phyloP scores from a whole-genome alignment of 345 rosid genomes.

The Moringa oleifera region DNA sequence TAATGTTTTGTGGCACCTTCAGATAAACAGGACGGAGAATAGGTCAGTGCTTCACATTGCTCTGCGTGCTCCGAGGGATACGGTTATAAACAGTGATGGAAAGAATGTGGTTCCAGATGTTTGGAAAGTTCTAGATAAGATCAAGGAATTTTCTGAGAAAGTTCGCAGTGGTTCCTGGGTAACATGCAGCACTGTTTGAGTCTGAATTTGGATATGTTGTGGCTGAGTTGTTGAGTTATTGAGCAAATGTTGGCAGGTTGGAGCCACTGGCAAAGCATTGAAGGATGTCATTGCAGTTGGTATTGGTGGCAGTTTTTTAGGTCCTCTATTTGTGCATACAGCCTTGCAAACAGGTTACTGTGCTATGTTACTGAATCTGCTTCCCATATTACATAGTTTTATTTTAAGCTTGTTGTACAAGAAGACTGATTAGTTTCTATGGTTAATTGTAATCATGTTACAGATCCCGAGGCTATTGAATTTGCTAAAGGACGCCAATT shows the following conservation, averaged over 20 bases:
- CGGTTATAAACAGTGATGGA: slow-evolving; percentile 68
- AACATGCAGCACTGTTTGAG: slow-evolving; percentile 18
- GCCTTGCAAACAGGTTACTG: slow-evolving; percentile 86
- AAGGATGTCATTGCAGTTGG: slow-evolving; percentile 85
- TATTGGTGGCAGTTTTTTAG: slow-evolving; percentile 97
- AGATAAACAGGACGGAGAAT: slow-evolving; percentile 93
- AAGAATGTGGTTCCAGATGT: slow-evolving; percentile 88
- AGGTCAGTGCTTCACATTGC: slow-evolving; percentile 96
- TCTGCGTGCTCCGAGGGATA: slow-evolving; percentile 84
- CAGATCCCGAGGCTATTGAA: slow-evolving; percentile 80
- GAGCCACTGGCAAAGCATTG: slow-evolving; percentile 86
- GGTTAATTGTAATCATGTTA: slow-evolving; percentile 20
- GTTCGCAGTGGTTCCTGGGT: slow-evolving; percentile 94
- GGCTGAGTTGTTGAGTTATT: slow-evolving; percentile 15
- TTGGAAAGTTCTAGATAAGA: slow-evolving; percentile 89
- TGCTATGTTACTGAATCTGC: slow-evolving; percentile 8
- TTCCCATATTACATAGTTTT: slow-evolving; percentile 1
- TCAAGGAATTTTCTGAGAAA: slow-evolving; percentile 78
- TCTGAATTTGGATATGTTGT: slow-evolving; percentile 8
- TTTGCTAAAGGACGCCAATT: slow-evolving; percentile 75
- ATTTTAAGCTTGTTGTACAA: slow-evolving; percentile 14
- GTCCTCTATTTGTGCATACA: slow-evolving; percentile 92
- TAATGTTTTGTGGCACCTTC: slow-evolving; percentile 15
- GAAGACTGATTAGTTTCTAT: slow-evolving; percentile 5
- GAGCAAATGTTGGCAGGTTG: slow-evolving; percentile 53